Base-by-base conservation (phyloP, 352 stramenopile genomes). In the Phytophthora chlamydospora region DNA sequence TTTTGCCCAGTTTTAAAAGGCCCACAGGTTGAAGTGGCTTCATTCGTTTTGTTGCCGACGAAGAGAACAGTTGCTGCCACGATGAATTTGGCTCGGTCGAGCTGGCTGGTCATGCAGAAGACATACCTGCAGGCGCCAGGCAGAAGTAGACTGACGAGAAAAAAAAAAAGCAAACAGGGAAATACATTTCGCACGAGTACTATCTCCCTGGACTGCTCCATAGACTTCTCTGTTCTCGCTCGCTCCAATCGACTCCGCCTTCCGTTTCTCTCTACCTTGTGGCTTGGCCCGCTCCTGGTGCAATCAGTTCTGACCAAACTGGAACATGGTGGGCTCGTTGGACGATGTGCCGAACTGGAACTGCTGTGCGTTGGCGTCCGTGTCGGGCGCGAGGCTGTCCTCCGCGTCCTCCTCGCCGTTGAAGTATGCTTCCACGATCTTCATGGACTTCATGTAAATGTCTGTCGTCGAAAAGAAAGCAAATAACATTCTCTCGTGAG, bases 381-480 rank as follows among this genome's bases (percentile, higher is more conserved):
- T 85, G 45, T 85, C 68, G 16, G 84, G 84, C 14, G 71, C 84
- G 70, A 93, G 73, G 65, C 74, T 89, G 62, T 91, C 80, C 50
- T 98, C 97, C 51, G 97, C 97, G 60, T 99, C 97, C 48, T 99
- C 96, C 68, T 99, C 97, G 42, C 97, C 95, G 55, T 98, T 95
- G 85, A 99, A 99, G 85, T 98, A 99, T 38, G 85, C 83, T 76
- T 99, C 97, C 41, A 99, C 78, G 54, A 99, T 98, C 75, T 98
- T 98, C 62, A 99, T 89, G 44, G 93, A 97, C 73, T 98, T 98
- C 60, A 88, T 54, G 71, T 95, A 95, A 72, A 95, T 93, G 74
- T 95, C 86, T 91, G 58, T 50, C 21, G 33, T 36, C 43, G 10
- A 32, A 24, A 33, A 29, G 13, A 31, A 46, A 24, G 31, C 51